These are phyloP conservation scores for Brassica carinata DNA, from an alignment of 345 rosid species.

Conservation along the genomic window DNA sequence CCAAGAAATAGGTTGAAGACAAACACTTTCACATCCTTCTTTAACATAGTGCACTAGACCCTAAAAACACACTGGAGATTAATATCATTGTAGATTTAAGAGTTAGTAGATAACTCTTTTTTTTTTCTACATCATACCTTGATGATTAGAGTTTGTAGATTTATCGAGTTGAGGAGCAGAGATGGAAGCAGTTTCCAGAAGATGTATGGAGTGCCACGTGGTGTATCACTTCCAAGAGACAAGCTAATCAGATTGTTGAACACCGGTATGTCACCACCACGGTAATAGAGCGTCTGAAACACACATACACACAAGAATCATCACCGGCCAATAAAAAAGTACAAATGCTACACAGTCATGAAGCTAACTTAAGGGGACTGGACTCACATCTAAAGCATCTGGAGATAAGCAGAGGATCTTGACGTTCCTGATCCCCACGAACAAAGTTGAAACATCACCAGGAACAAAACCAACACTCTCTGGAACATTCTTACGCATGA, in stretches of 20 bases:
- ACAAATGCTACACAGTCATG: background rate
- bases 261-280: constrained; percentile 20
- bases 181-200: constrained; percentile 32
- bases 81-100: background rate
- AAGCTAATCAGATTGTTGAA: constrained; percentile 29
- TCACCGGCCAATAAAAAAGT: background rate
- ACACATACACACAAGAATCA: background rate
- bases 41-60: constrained; percentile 29
- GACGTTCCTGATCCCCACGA: constrained; percentile 19
- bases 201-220: constrained; percentile 25
- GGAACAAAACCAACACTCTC: constrained; percentile 1
- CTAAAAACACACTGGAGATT: constrained; percentile 6
- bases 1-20: background rate
- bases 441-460: constrained; percentile 29
- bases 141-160: constrained; percentile 32
- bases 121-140: constrained; percentile 16
- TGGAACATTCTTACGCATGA: constrained; percentile 10
- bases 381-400: constrained; percentile 32
- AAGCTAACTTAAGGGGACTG: background rate
- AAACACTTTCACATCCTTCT: background rate
- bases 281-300: constrained; percentile 38
- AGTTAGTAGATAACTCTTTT: background rate
- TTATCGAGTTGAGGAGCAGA: constrained; percentile 22
- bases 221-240: constrained; percentile 29
- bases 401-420: constrained; percentile 39